Percentiles rank a stretch among this genome's conserved stretches.
phyloP scores from a whole-genome alignment of 2,329 filamentous ascomycete species.

The Colletotrichum musae region DNA sequence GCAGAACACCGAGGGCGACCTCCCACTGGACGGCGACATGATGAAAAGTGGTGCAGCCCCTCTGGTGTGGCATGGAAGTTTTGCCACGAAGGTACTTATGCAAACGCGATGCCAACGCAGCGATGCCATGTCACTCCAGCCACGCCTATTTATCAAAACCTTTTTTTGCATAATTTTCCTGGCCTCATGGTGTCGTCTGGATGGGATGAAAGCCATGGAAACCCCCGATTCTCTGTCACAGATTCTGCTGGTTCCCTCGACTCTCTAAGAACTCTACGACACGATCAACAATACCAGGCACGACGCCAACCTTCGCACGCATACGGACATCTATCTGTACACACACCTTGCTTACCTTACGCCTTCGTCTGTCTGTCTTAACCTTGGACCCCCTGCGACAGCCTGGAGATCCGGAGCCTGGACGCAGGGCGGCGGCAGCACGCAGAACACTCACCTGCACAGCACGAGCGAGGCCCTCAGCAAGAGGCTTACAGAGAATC shows the following conservation, averaged over 20 bases:
- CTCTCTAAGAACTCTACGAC: constrained; percentile 20
- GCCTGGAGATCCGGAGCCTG: background rate
- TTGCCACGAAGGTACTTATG: background rate
- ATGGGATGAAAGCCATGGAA: constrained; percentile 37
- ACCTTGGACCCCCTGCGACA: background rate
- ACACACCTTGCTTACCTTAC: background rate
- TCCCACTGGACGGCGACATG: too few relatives aligned
- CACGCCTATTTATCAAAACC: constrained; percentile 28
- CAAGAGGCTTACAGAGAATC: background rate
- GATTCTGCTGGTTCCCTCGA: constrained; percentile 24
- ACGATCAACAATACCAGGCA: constrained; percentile 10
- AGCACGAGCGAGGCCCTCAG: too few relatives aligned
- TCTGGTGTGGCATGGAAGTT: too few relatives aligned
- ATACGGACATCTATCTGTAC: background rate
- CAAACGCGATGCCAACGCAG: background rate
- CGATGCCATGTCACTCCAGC: constrained; percentile 13
- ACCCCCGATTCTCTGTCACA: constrained; percentile 25
- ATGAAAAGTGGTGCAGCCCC: too few relatives aligned
- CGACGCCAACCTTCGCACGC: constrained; percentile 13
- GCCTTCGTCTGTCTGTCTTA: background rate
- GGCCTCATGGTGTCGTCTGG: constrained; percentile 20
- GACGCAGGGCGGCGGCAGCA: background rate
- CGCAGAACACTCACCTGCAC: background rate
- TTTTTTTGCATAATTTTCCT: constrained; percentile 22
- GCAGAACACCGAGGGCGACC: too few relatives aligned